These are phyloP conservation scores for Arabidopsis thaliana DNA, from an alignment of 345 rosid genomes.

Conservation along the genomic window DNA sequence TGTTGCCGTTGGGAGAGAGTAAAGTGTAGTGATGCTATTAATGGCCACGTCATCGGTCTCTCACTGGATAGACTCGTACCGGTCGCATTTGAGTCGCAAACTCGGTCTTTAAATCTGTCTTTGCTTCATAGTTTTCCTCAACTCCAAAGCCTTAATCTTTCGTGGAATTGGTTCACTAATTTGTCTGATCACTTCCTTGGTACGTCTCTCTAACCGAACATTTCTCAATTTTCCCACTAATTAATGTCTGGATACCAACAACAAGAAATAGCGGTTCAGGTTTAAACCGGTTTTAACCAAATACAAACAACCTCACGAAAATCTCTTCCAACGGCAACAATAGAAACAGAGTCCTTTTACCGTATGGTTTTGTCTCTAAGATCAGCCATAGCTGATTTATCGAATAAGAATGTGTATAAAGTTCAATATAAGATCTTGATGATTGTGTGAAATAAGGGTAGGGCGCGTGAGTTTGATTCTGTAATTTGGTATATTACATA, in stretches of 20 bases:
- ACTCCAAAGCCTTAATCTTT: slow-evolving; percentile 32
- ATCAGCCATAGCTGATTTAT: background rate
- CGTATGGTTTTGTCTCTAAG: background rate
- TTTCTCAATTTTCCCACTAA: too few relatives aligned
- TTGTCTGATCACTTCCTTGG: slow-evolving; percentile 31
- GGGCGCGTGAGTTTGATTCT: background rate
- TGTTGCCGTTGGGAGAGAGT: slow-evolving; percentile 43
- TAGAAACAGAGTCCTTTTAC: background rate
- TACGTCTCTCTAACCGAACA: background rate
- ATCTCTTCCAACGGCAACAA: background rate
- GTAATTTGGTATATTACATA: background rate
- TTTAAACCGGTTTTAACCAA: slow-evolving; percentile 27
- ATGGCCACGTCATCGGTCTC: slow-evolving; percentile 22
- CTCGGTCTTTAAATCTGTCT: slow-evolving; percentile 21
- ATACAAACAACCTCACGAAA: background rate
- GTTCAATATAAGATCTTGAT: background rate
- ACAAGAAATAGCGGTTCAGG: background rate
- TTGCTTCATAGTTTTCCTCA: slow-evolving; percentile 33
- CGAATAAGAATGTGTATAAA: background rate
- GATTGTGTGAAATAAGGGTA: background rate
- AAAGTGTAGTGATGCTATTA: slow-evolving; percentile 5
- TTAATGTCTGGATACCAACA: background rate
- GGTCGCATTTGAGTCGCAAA: slow-evolving; percentile 21
- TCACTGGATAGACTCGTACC: slow-evolving; percentile 22
- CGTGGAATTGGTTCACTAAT: slow-evolving; percentile 21